Conservation (phyloP, 2,329 filamentous ascomycete genomes). For the Phialocephala subalpina region DNA sequence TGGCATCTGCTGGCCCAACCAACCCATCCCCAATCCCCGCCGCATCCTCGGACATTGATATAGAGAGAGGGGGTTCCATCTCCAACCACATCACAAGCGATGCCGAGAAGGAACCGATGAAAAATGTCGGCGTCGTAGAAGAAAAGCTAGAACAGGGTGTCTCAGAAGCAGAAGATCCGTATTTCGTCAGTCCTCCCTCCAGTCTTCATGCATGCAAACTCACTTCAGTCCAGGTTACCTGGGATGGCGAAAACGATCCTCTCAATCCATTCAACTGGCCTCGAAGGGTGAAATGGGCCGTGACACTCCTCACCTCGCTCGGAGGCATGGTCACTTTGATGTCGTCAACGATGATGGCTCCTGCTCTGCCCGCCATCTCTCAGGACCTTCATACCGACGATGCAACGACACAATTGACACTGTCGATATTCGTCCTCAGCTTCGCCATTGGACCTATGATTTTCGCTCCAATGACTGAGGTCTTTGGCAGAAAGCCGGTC, state of each 20-base stretch:
- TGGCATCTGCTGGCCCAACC: too few species aligned
- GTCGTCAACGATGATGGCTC: constrained; percentile 60
- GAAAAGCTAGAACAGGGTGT: too few species aligned
- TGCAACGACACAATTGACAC: constrained; percentile 48
- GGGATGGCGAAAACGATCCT: constrained; percentile 23
- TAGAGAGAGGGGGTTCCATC: too few species aligned
- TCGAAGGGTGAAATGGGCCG: constrained; percentile 50
- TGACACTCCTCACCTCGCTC: constrained; percentile 54
- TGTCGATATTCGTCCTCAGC: constrained; percentile 56
- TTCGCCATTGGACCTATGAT: constrained; percentile 54
- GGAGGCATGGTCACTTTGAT: constrained; percentile 57
- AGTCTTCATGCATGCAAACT: too few species aligned
- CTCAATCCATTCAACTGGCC: constrained; percentile 29
- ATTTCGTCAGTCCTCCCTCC: too few species aligned
- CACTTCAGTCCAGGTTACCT: constrained; percentile 14
- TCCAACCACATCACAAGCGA: too few species aligned
- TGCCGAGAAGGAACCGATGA: too few species aligned
- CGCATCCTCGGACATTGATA: too few species aligned
- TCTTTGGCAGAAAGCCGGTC: constrained; percentile 51
- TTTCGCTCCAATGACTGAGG: constrained; percentile 57
- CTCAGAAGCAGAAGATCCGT: too few species aligned
- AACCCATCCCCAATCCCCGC: too few species aligned
- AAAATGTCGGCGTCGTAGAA: too few species aligned
- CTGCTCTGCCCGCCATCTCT: constrained; percentile 54
- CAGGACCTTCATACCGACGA: constrained; percentile 58